phyloP scores from a whole-genome alignment of 2,329 filamentous ascomycete species.

The Talaromyces islandicus region DNA sequence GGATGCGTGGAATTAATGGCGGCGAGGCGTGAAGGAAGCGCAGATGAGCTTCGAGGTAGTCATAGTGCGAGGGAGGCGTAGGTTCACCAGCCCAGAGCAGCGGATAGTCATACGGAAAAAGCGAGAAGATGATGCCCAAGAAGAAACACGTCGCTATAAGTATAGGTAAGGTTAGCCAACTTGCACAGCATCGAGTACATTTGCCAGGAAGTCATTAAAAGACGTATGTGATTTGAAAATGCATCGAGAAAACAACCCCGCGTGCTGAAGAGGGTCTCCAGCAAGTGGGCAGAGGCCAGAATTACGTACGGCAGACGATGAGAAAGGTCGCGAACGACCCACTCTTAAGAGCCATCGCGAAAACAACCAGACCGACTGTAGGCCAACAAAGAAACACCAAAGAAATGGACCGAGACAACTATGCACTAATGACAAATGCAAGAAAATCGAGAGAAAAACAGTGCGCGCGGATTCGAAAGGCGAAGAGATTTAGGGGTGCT shows the following conservation, averaged over 20 bases:
- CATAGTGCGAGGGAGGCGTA: slow-evolving; percentile 59
- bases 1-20: slow-evolving; percentile 83
- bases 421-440: not conserved
- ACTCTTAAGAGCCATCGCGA: slow-evolving; percentile 31
- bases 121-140: slow-evolving; percentile 93
- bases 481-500: not conserved
- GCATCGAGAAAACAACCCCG: not conserved
- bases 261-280: not conserved
- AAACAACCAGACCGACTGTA: not conserved
- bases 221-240: not conserved
- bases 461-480: not conserved
- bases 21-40: slow-evolving; percentile 87
- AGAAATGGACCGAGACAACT: not conserved
- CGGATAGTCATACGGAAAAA: slow-evolving; percentile 74
- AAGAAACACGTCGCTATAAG: slow-evolving; percentile 82
- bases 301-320: slow-evolving; percentile 80
- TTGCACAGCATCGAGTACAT: not conserved
- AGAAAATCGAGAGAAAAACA: not conserved
- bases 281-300: not conserved
- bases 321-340: slow-evolving; percentile 90
- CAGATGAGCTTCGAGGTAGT: slow-evolving; percentile 82
- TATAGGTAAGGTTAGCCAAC: not conserved
- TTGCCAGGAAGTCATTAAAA: not conserved
- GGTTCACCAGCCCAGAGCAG: slow-evolving; percentile 41
- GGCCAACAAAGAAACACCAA: not conserved